Evolutionary conservation across 31 red algal genomes (phyloP), one percentile per base, ranked within the genome.

Genomic region (Bonnemaisonia californica): DNA sequence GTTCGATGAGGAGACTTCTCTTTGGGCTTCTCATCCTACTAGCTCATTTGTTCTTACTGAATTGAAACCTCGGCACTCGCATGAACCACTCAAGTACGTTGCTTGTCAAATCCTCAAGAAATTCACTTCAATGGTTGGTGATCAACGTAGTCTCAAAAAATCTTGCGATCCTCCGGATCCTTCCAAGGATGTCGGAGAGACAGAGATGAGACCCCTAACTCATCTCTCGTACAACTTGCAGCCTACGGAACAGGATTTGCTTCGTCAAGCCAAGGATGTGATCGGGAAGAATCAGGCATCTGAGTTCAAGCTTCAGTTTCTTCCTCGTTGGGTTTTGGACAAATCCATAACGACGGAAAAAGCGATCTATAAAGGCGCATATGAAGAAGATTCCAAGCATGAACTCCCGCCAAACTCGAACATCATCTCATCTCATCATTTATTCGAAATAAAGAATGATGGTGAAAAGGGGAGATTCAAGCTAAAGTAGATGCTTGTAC

Each of bases 261-360:
- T 82, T 19, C 3, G 51, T 41, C n/a, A 82, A 71, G 71, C 71
- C 13, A 38, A 34, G 1, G 64, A 56, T 8, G 81, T 74, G 7
- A 28, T 58, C n/a, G 68, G 68, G 13, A 7, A 61, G 23, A 33
- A 74, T 39, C 23, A 21, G 9, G 37, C 30, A 12, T 35, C 68
- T 18, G 68, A 84, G 32, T 67, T 31, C 1, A 32, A 58, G 47
- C 81, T 84, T 58, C 54, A 72, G 30, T 74, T 84, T 1, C 38
- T 59, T 7, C 42, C 65, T 36, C 9, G 2, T 28, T 63, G 68
- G 81, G 54, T 74, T 57, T 0, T 84, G 18, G 81, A 84, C 48
- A 74, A 84, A 56, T 69, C 68, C 2, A 84, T 84, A 4, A 24
- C 13, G n/a, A 62, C 24, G 3, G 67, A 84, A 42, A 74, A 64